A percentile compares a stretch with the other conserved stretches of the same genome.
These are phyloP conservation scores for Neonectria hederae DNA, from an alignment of 2,329 filamentous ascomycete species.

Conservation along the genomic window DNA sequence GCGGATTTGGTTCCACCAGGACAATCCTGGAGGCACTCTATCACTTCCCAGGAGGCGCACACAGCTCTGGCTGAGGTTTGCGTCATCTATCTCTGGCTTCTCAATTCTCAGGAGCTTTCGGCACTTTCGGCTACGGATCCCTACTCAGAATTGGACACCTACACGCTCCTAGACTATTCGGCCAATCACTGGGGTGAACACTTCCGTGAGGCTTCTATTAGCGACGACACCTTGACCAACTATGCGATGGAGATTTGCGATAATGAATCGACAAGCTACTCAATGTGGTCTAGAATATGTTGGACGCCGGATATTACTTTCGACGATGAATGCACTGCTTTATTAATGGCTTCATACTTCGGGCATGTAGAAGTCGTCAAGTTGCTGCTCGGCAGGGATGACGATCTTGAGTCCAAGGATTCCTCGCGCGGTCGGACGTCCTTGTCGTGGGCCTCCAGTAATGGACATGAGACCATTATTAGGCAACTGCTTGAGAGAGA, in stretches of 20 bases:
- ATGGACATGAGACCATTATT: neutral
- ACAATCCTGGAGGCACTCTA: slow-evolving; percentile 32
- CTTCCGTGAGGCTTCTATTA: slow-evolving; percentile 28
- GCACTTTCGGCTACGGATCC: no score
- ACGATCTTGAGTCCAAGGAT: neutral
- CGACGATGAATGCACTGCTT: no score
- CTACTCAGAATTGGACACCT: no score
- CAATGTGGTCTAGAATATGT: neutral
- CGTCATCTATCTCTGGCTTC: slow-evolving; percentile 32
- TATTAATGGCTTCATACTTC: no score
- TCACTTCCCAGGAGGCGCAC: slow-evolving; percentile 33
- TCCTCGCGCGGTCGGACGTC: neutral
- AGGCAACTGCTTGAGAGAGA: neutral
- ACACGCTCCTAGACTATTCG: slow-evolving; percentile 27
- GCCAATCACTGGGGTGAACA: slow-evolving; percentile 34
- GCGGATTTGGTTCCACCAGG: neutral
- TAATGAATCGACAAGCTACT: slow-evolving; percentile 19
- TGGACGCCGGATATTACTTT: neutral
- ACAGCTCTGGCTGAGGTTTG: slow-evolving; percentile 35
- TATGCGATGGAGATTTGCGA: slow-evolving; percentile 25
- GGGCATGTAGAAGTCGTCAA: neutral
- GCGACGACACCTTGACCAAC: slow-evolving; percentile 1
- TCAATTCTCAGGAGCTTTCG: slow-evolving; percentile 22
- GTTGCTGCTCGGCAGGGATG: neutral
- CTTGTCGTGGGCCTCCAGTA: neutral